Evolutionary conservation across 768 basidiomycete genomes (phyloP).

Genomic region (Amanita subjunquillea): DNA sequence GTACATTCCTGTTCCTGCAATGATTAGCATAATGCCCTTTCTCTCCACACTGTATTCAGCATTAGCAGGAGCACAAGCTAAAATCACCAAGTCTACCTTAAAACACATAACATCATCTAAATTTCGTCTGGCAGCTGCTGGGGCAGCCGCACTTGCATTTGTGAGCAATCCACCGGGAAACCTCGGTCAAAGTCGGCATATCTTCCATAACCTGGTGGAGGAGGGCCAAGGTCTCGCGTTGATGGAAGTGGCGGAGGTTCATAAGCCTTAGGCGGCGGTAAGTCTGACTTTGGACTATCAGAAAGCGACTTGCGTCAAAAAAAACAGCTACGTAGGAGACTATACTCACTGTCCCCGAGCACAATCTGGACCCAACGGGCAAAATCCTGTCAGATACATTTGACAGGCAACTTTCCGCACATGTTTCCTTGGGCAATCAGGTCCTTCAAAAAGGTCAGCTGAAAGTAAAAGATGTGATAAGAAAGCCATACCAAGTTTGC

Average conservation of each 20-base stretch:
- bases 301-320: constrained; percentile 5
- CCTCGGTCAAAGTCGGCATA: constrained; percentile 68
- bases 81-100: constrained; percentile 39
- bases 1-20: constrained; percentile 84
- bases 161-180: constrained; percentile 12
- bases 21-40: constrained; percentile 95
- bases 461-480: neutral
- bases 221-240: constrained; percentile 74
- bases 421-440: constrained; percentile 85
- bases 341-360: constrained; percentile 75
- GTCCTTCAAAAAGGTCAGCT: constrained; percentile 38
- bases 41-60: constrained; percentile 62
- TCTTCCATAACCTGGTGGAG: constrained; percentile 86
- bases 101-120: constrained; percentile 81
- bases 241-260: constrained; percentile 69
- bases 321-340: constrained; percentile 5
- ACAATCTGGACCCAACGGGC: constrained; percentile 84
- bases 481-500: constrained; percentile 67
- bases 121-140: constrained; percentile 41
- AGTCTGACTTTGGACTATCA: constrained; percentile 63
- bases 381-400: constrained; percentile 86
- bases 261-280: constrained; percentile 65
- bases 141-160: neutral
- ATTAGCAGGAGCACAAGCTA: neutral
- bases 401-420: constrained; percentile 87